Evolutionary conservation across 163 green algal genomes (phyloP), one percentile per base, ranked within the genome.

Genomic region (Scenedesmus sp.): DNA sequence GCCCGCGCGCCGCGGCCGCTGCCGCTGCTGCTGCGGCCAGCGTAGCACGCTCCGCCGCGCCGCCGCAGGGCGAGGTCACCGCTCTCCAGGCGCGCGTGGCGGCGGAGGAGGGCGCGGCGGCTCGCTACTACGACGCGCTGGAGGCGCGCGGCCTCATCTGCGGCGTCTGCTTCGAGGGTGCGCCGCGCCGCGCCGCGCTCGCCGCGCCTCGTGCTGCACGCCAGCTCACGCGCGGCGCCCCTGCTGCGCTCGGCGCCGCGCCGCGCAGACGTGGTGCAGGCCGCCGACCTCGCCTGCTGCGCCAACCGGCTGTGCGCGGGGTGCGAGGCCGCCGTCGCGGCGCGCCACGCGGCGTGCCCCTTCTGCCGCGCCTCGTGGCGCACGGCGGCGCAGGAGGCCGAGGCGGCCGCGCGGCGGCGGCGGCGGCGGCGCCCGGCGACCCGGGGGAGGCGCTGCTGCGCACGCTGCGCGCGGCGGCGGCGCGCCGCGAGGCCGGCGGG

Each of bases 141-240:
- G 69, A 77, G 22, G 53, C 28, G 22, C 20, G 29, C 3, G 69
- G 69, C 22, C 54, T 77, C 9, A 33, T 77, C 31, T 77, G 69
- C 17, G 51, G 50, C n/a, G 42, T 77, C 22, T 77, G 69, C 36
- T 47, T 77, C 24, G 69, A 77, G 50, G 47, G 69, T 77, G 39
- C 39, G n/a, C n/a, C n/a, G n/a, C n/a, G n/a, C n/a, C n/a, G n/a
- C n/a, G n/a, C n/a, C n/a, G n/a, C n/a, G n/a, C n/a, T n/a, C n/a
- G n/a, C n/a, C n/a, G n/a, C n/a, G n/a, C n/a, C n/a, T n/a, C n/a
- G n/a, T n/a, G n/a, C n/a, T n/a, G n/a, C n/a, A n/a, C n/a, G n/a
- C n/a, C n/a, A n/a, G n/a, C n/a, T n/a, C n/a, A n/a, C n/a, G n/a
- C n/a, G n/a, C n/a, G n/a, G n/a, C n/a, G n/a, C n/a, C n/a, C n/a